Conservation (phyloP, 257 asterid genomes). For the Fraxinus pennsylvanica region DNA sequence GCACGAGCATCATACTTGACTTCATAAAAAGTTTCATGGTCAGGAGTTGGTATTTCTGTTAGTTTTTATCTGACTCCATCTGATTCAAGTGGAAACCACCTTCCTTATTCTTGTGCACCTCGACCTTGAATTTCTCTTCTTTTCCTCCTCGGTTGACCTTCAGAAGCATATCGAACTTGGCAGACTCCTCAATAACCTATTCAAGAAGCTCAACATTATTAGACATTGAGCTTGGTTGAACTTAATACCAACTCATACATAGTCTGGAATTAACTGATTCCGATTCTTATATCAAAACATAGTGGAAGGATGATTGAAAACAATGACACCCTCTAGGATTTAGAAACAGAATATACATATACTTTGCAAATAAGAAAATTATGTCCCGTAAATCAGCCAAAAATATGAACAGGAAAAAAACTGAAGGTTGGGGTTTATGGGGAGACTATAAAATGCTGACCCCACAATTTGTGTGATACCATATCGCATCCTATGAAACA, state of each 20-base stretch:
- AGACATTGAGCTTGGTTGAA: not conserved
- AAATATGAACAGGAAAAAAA: not conserved
- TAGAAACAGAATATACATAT: not conserved
- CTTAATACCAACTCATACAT: not conserved
- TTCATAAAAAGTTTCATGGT: not conserved
- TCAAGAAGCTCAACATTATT: slow-evolving; percentile 11
- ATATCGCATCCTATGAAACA: not conserved
- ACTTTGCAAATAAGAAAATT: not conserved
- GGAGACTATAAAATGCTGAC: not conserved
- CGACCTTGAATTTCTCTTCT: slow-evolving; percentile 80
- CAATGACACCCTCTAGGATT: not conserved
- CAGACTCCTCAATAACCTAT: slow-evolving; percentile 59
- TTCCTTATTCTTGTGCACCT: slow-evolving; percentile 64
- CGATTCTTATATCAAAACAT: not conserved
- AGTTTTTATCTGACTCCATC: slow-evolving; percentile 42
- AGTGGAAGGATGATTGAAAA: not conserved
- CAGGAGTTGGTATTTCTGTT: not conserved
- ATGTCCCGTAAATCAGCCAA: not conserved
- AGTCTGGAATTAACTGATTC: not conserved
- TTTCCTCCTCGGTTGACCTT: slow-evolving; percentile 76
- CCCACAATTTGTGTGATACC: not conserved
- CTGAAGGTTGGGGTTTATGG: not conserved
- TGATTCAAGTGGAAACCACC: slow-evolving; percentile 74
- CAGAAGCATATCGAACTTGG: slow-evolving; percentile 78
- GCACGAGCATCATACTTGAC: not conserved